Evolutionary conservation across 305 asterid genomes (phyloP).

Genomic region (Rubia tinctorum): DNA sequence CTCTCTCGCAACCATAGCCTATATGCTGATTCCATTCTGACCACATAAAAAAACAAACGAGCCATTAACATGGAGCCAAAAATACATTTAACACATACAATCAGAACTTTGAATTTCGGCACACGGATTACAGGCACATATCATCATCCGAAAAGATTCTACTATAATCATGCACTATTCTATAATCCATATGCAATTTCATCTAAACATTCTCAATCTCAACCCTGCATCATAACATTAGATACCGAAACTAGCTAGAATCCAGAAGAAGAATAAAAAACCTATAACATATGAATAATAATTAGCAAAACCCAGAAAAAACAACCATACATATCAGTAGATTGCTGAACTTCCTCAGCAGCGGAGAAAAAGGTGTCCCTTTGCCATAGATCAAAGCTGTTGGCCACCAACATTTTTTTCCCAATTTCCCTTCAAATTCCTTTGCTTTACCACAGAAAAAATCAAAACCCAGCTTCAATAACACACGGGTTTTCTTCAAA

Average conservation of each 20-base stretch:
- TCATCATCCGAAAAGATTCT: not conserved
- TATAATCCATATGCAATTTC: not conserved
- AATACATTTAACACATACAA: not conserved
- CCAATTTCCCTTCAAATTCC: slow-evolving; percentile 30
- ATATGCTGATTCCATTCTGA: slow-evolving; percentile 83
- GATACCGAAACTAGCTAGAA: slow-evolving; percentile 1
- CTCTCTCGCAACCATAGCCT: slow-evolving; percentile 66
- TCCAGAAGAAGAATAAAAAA: not conserved
- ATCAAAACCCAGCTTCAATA: slow-evolving; percentile 20
- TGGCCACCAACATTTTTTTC: slow-evolving; percentile 64
- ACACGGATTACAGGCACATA: not conserved
- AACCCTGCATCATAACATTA: not conserved
- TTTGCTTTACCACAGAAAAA: slow-evolving; percentile 21
- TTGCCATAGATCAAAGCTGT: slow-evolving; percentile 87
- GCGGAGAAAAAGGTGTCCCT: slow-evolving; percentile 80
- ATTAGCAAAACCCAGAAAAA: slow-evolving; percentile 7
- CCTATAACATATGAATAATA: not conserved
- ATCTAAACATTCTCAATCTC: not conserved
- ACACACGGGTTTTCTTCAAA: not conserved
- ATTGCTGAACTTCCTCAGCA: slow-evolving; percentile 91
- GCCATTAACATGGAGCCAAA: not conserved
- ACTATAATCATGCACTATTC: not conserved
- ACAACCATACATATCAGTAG: slow-evolving; percentile 60
- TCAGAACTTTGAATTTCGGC: not conserved
- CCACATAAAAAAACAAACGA: slow-evolving; percentile 10